These are phyloP conservation scores for Ziziphus jujuba DNA, from an alignment of 306 rosid genomes.

Conservation along the genomic window DNA sequence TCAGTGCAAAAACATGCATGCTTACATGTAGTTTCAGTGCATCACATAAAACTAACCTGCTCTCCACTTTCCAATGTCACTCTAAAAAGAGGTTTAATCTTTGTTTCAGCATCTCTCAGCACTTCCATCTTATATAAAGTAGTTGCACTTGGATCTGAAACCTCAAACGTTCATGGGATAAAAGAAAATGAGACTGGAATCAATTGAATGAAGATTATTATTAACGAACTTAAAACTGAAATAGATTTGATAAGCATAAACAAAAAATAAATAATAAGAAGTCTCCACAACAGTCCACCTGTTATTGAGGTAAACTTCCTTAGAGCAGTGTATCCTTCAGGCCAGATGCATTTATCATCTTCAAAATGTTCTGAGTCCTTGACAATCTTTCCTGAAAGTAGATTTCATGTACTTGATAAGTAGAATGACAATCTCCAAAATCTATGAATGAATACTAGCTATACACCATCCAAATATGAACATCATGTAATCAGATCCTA, in stretches of 20 bases:
- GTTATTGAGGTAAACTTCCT: constrained; percentile 79
- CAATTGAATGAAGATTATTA: constrained; percentile 14
- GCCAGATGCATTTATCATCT: constrained; percentile 72
- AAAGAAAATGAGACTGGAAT: constrained; percentile 8
- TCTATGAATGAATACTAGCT: constrained; percentile 3
- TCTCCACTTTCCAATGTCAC: constrained; percentile 80
- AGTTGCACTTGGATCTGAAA: constrained; percentile 56
- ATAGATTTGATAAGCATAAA: neutral
- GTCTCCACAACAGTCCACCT: constrained; percentile 43
- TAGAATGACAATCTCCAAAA: constrained; percentile 18
- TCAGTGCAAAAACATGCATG: constrained; percentile 7
- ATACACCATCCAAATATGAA: too few relatives aligned
- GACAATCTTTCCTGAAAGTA: constrained; percentile 73
- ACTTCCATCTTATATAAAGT: constrained; percentile 87
- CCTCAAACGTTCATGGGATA: constrained; percentile 22
- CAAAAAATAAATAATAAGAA: neutral
- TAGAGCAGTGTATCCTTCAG: constrained; percentile 91
- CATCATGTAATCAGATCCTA: neutral
- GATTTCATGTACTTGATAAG: constrained; percentile 15
- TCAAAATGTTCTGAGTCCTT: constrained; percentile 64
- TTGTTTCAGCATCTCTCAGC: constrained; percentile 79
- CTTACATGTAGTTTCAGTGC: neutral
- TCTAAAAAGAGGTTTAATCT: constrained; percentile 76
- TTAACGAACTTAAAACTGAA: constrained; percentile 3
- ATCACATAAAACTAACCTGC: constrained; percentile 62